These are phyloP conservation scores for Microcyclospora pomicola DNA, from an alignment of 2,329 filamentous ascomycete species.

Conservation along the genomic window DNA sequence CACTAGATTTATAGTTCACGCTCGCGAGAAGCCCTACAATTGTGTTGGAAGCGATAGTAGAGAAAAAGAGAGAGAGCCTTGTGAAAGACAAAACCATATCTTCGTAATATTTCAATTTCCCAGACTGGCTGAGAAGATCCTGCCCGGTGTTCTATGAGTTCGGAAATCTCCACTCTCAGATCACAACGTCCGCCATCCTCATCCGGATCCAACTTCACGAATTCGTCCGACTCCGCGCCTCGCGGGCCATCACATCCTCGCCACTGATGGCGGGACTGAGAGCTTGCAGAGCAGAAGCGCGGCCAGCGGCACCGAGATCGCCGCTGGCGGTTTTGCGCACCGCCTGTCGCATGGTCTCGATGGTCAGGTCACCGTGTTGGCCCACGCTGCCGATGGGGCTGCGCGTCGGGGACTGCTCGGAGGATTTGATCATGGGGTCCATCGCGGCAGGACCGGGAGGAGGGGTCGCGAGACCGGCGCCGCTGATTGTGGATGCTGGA, in stretches of 20 bases:
- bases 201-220: constrained; percentile 6
- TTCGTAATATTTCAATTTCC: too few species aligned
- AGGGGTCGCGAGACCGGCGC: constrained; percentile 1
- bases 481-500: constrained; percentile 4
- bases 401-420: constrained; percentile 8
- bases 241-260: constrained; percentile 5
- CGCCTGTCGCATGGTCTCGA: constrained; percentile 90
- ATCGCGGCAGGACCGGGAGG: neutral
- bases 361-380: constrained; percentile 57
- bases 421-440: neutral
- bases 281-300: constrained; percentile 10
- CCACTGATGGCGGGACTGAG: constrained; percentile 15
- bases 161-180: too few species aligned
- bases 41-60: too few species aligned
- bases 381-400: constrained; percentile 8
- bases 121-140: too few species aligned
- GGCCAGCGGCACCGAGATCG: constrained; percentile 44
- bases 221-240: constrained; percentile 15
- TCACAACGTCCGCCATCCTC: neutral
- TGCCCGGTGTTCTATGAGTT: too few species aligned
- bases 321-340: constrained; percentile 72
- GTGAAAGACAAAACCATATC: too few species aligned
- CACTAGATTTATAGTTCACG: too few species aligned
- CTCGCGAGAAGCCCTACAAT: too few species aligned
- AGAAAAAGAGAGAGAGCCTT: too few species aligned